A percentile compares a stretch with the other conserved stretches of the same genome.
Conservation (phyloP, 1,284 basidiomycete species). For the Irpex sp. region DNA sequence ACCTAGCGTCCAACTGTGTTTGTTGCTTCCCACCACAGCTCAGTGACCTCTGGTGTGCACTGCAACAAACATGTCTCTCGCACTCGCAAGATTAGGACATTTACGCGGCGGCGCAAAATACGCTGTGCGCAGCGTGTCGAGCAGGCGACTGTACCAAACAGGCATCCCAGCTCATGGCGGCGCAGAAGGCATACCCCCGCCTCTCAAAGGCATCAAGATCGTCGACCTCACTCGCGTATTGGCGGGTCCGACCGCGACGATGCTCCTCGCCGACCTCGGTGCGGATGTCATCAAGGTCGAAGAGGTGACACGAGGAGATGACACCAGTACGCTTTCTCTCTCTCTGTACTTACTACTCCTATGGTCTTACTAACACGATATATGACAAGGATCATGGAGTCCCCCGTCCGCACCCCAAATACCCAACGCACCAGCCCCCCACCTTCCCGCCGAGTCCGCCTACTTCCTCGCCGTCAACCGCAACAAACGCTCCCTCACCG, state of each 20-base stretch:
- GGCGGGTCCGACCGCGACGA: conserved; percentile 86
- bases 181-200: conserved; percentile 58
- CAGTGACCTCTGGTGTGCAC: neutral
- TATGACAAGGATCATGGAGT: conserved; percentile 61
- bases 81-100: neutral
- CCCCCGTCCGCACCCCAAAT: conserved; percentile 51
- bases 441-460: conserved; percentile 86
- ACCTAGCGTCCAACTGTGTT: no score
- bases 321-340: conserved; percentile 59
- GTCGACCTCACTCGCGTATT: conserved; percentile 86
- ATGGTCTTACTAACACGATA: neutral
- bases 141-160: conserved; percentile 6
- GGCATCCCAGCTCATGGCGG: neutral
- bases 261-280: conserved; percentile 84
- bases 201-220: conserved; percentile 73
- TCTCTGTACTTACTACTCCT: conserved; percentile 3
- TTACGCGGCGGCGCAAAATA: no score
- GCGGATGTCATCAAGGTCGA: conserved; percentile 93
- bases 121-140: neutral
- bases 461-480: conserved; percentile 91
- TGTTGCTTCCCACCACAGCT: neutral
- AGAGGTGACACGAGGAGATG: conserved; percentile 78
- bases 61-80: neutral
- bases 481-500: conserved; percentile 84
- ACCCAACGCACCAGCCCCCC: conserved; percentile 31